These are phyloP conservation scores for Candida sakaeoensis DNA, from an alignment of 805 yeast species.

Conservation along the genomic window DNA sequence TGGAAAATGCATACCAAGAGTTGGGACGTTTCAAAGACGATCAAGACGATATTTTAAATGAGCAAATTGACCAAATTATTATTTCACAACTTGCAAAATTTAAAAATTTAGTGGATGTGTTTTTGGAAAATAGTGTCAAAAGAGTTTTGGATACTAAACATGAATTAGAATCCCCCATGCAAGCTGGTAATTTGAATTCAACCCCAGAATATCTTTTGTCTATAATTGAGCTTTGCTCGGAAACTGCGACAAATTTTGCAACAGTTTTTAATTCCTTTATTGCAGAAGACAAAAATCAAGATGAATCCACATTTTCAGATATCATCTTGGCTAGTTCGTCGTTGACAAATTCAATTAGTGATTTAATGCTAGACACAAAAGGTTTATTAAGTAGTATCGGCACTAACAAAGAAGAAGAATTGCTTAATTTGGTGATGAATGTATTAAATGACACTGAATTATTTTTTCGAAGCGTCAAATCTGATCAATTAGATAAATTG, in stretches of 20 bases:
- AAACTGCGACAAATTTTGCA: slow-evolving; percentile 75
- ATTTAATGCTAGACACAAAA: slow-evolving; percentile 62
- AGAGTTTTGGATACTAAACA: slow-evolving; percentile 69
- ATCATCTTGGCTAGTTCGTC: slow-evolving; percentile 61
- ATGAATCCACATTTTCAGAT: slow-evolving; percentile 54
- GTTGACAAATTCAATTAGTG: slow-evolving; percentile 59
- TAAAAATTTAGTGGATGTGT: slow-evolving; percentile 59
- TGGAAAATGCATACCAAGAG: slow-evolving; percentile 67
- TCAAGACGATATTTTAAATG: slow-evolving; percentile 51
- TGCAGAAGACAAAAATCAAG: slow-evolving; percentile 65
- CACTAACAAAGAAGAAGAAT: slow-evolving; percentile 50
- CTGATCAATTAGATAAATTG: slow-evolving; percentile 48
- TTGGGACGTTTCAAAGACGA: slow-evolving; percentile 50
- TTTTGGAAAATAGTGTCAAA: slow-evolving; percentile 63
- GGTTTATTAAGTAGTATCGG: slow-evolving; percentile 60
- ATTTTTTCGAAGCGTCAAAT: slow-evolving; percentile 57
- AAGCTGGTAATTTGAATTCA: slow-evolving; percentile 75
- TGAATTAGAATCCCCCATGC: slow-evolving; percentile 74
- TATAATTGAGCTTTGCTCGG: slow-evolving; percentile 64
- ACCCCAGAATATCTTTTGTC: slow-evolving; percentile 68
- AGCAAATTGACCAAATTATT: slow-evolving; percentile 54
- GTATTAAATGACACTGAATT: slow-evolving; percentile 59
- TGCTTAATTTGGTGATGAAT: slow-evolving; percentile 47
- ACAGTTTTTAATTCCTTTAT: slow-evolving; percentile 69
- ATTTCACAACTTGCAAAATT: slow-evolving; percentile 47